Conservation (phyloP, 805 yeast species). For the Metschnikowia kunwiensis region DNA sequence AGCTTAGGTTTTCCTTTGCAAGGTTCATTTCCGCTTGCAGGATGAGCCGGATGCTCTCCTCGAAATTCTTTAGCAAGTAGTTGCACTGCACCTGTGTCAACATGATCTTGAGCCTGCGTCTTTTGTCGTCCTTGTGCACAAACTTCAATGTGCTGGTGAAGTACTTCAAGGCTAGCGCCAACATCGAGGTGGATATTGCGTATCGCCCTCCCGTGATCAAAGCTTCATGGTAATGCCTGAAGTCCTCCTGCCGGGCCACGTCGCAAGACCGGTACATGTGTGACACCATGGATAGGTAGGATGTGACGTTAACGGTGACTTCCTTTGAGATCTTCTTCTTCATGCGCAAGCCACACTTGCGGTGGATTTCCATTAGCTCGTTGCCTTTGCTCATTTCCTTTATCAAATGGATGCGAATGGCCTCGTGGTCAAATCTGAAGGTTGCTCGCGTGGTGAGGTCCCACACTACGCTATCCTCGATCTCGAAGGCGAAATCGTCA, state of each 20-base stretch:
- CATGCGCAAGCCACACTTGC: conserved; percentile 42
- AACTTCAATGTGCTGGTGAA: conserved; percentile 35
- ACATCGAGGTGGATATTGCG: conserved; percentile 44
- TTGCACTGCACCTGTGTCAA: conserved; percentile 34
- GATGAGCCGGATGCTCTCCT: conserved; percentile 35
- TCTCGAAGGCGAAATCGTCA: conserved; percentile 26
- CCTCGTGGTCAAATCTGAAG: conserved; percentile 42
- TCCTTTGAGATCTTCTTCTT: conserved; percentile 23
- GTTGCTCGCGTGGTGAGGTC: conserved; percentile 34
- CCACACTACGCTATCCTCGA: conserved; percentile 29
- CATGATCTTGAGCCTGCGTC: conserved; percentile 22
- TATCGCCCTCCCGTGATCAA: conserved; percentile 43
- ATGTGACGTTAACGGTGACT: conserved; percentile 17
- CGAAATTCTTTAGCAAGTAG: conserved; percentile 27
- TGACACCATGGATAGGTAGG: conserved; percentile 36
- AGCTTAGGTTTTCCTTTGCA: conserved; percentile 34
- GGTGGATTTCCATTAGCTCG: conserved; percentile 33
- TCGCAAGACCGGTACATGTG: conserved; percentile 38
- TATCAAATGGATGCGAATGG: conserved; percentile 31
- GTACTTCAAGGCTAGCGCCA: conserved; percentile 38
- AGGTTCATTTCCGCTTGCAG: conserved; percentile 28
- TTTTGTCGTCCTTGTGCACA: conserved; percentile 19
- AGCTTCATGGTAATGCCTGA: conserved; percentile 34
- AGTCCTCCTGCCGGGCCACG: conserved; percentile 33
- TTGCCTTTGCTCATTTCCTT: conserved; percentile 23